phyloP scores from a whole-genome alignment of 441 rosid genomes.

The Manihot esculenta region DNA sequence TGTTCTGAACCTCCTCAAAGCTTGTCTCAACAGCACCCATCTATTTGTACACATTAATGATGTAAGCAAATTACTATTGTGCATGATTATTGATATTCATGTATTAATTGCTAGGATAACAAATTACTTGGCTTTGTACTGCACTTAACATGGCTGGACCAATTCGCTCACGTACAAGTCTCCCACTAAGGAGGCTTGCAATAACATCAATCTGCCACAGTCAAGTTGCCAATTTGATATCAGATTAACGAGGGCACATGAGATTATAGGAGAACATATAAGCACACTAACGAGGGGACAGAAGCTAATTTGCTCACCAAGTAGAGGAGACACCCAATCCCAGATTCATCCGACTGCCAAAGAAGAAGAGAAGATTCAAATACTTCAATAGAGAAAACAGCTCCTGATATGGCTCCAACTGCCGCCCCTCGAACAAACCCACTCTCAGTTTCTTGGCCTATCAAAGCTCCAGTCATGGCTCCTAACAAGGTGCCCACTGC shows the following conservation, averaged over 20 bases:
- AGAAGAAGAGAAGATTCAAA: slow-evolving; percentile 89
- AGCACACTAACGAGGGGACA: not conserved
- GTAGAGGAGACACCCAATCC: slow-evolving; percentile 79
- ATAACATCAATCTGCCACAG: slow-evolving; percentile 79
- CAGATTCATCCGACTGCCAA: slow-evolving; percentile 90
- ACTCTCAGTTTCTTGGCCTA: slow-evolving; percentile 98
- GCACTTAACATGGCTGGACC: slow-evolving; percentile 99
- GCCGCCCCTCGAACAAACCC: slow-evolving; percentile 98
- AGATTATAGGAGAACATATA: not conserved
- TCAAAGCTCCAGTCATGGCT: slow-evolving; percentile 94
- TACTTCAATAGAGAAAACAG: slow-evolving; percentile 95
- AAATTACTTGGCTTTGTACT: slow-evolving; percentile 90
- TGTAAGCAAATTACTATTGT: not conserved
- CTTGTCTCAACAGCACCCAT: slow-evolving; percentile 83
- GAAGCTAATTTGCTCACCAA: slow-evolving; percentile 55
- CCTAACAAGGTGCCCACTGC: slow-evolving; percentile 95
- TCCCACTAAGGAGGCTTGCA: slow-evolving; percentile 89
- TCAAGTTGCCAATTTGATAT: slow-evolving; percentile 1
- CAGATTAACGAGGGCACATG: not conserved
- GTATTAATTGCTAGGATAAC: not conserved
- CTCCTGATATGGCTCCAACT: slow-evolving; percentile 95
- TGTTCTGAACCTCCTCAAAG: slow-evolving; percentile 67
- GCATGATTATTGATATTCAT: not conserved
- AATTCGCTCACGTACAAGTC: slow-evolving; percentile 93
- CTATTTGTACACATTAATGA: slow-evolving; percentile 29